Evolutionary conservation across 2,329 filamentous ascomycete genomes (phyloP), one percentile per base, ranked within the genome.

Genomic region (Ophiostoma pallidulum): DNA sequence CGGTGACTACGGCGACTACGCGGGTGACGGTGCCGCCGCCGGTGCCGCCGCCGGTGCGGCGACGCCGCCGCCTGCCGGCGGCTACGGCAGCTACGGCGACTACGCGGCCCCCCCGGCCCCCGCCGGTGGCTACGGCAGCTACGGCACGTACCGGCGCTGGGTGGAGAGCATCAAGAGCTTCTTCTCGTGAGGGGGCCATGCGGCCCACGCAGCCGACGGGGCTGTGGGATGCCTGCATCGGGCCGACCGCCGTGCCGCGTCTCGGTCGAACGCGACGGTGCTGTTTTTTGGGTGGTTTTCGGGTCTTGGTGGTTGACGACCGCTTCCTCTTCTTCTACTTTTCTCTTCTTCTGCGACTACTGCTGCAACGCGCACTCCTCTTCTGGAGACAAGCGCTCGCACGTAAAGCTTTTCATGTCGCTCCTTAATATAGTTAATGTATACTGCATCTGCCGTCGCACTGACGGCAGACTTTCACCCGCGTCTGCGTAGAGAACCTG

Each of bases 131-230:
- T 51, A 51, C 47, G 20, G 19, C 31, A 45, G 12, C 48, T 53
- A 52, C 41, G 45, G 48, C 40, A 22, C 48, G 3, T 51, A 52
- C 40, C 48, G 45, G 19, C 45, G 53, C 32, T 51, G 43, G 41
- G 32, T 51, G n/a, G 41, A 42, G 16, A 41, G 38, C 38, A 33
- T 50, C 38, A 52, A 49, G 45, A 41, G n/a, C 32, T 19, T 45
- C 33, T 44, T 54, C 16, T 39, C 28, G 8, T 53, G 28, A 41
- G 12, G 14, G 13, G 20, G 12, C n/a, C 29, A 10, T 8, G 12
- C 13, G 36, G 22, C 4, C 2, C 7, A 10, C 24, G 6, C n/a
- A 24, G n/a, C n/a, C 16, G 20, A 14, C 19, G 28, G 28, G 12
- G 29, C n/a, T n/a, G n/a, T n/a, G n/a, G n/a, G n/a, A n/a, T n/a